Evolutionary conservation across 2,329 filamentous ascomycete genomes (phyloP).

Genomic region (Clonostachys rhizophaga): DNA sequence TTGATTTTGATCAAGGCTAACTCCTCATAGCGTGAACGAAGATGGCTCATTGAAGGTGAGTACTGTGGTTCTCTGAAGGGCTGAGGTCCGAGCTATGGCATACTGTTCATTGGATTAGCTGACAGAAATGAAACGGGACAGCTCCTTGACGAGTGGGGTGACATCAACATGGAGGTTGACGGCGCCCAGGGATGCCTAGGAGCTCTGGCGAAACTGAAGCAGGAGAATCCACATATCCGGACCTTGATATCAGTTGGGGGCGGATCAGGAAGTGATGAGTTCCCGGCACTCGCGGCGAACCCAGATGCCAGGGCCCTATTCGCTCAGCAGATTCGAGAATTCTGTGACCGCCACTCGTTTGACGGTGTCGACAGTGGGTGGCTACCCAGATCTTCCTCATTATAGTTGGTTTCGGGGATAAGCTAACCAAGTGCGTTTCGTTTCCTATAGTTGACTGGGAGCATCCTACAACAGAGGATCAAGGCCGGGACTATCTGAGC

Average conservation of each 20-base stretch:
- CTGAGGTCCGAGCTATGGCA: not conserved
- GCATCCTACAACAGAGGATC: conserved; percentile 46
- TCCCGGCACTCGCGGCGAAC: conserved; percentile 49
- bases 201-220: conserved; percentile 54
- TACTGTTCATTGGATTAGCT: not conserved
- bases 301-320: conserved; percentile 44
- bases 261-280: conserved; percentile 56
- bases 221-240: conserved; percentile 48
- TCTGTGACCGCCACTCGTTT: conserved; percentile 52
- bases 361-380: conserved; percentile 59
- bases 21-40: conserved; percentile 19
- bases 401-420: not conserved
- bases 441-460: conserved; percentile 60
- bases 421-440: not conserved
- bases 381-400: too few relatives aligned
- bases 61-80: not conserved
- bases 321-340: conserved; percentile 42
- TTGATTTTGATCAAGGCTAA: conserved; percentile 4
- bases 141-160: conserved; percentile 58
- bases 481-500: conserved; percentile 53
- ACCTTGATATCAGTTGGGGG: conserved; percentile 64
- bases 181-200: conserved; percentile 55
- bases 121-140: conserved; percentile 3
- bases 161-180: conserved; percentile 54
- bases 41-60: conserved; percentile 34